phyloP scores from a whole-genome alignment of 2,329 filamentous ascomycete species.

The Fusarium napiforme region DNA sequence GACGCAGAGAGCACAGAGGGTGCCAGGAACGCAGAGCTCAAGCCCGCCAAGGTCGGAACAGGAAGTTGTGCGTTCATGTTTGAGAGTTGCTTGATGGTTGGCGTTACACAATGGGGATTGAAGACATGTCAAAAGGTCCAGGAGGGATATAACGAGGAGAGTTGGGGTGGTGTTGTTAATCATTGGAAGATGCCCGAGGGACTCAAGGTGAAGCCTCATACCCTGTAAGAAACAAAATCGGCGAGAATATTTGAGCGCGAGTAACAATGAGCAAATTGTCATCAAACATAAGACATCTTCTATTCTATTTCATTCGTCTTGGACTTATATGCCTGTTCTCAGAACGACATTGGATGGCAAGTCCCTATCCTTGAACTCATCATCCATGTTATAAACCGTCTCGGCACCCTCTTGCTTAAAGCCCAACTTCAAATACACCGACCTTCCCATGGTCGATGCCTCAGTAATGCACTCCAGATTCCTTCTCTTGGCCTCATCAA shows the following conservation, averaged over 20 bases:
- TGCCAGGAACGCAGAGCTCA: constrained; percentile 64
- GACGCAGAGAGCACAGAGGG: constrained; percentile 67
- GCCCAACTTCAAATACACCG: constrained; percentile 58
- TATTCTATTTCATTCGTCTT: not conserved
- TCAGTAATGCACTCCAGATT: constrained; percentile 58
- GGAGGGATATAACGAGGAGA: constrained; percentile 81
- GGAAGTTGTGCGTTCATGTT: constrained; percentile 77
- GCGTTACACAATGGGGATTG: constrained; percentile 76
- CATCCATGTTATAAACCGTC: constrained; percentile 56
- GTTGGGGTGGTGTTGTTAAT: constrained; percentile 76
- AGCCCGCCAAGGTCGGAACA: constrained; percentile 67
- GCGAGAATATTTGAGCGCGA: not conserved
- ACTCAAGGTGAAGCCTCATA: constrained; percentile 42
- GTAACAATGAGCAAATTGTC: not conserved
- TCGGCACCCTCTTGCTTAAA: constrained; percentile 56
- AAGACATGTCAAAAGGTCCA: constrained; percentile 68
- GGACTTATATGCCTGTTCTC: constrained; percentile 48
- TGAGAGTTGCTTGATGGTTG: constrained; percentile 75
- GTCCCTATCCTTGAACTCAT: constrained; percentile 51
- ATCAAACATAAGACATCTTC: not conserved
- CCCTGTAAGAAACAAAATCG: constrained; percentile 21
- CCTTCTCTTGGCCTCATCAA: constrained; percentile 54
- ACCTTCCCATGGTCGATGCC: constrained; percentile 60
- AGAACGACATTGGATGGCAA: constrained; percentile 60
- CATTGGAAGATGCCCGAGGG: constrained; percentile 65